Conservation (phyloP, 1,284 basidiomycete species). For the Ganoderma leucocontextum region DNA sequence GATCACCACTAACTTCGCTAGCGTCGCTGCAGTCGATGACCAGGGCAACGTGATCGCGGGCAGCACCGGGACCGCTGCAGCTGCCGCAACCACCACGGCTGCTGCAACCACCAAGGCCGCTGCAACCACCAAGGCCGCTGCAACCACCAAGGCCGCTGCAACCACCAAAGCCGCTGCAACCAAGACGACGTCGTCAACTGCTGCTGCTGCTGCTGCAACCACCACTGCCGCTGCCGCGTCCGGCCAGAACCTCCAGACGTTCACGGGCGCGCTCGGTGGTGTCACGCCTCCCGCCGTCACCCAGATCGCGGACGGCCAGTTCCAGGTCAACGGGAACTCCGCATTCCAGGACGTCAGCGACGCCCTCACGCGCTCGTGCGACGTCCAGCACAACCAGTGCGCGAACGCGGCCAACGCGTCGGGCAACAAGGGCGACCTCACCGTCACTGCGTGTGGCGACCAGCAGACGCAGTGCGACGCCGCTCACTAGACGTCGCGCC, state of each 20-base stretch:
- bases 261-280: conserved; percentile 61
- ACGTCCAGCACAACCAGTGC: conserved; percentile 65
- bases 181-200: conserved; percentile 25
- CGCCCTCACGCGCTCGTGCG: conserved; percentile 65
- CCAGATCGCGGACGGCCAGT: conserved; percentile 52
- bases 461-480: conserved; percentile 58
- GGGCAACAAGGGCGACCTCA: conserved; percentile 49
- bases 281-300: conserved; percentile 55
- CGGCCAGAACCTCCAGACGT: conserved; percentile 60
- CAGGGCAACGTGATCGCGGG: conserved; percentile 37
- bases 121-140: conserved; percentile 25
- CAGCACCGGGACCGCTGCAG: conserved; percentile 9
- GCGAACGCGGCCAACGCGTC: conserved; percentile 46
- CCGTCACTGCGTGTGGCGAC: conserved; percentile 57
- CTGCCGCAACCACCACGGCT: conserved; percentile 33
- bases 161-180: conserved; percentile 28
- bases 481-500: conserved; percentile 24
- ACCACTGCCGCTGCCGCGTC: conserved; percentile 37
- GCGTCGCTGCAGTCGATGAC: conserved; percentile 28
- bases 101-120: conserved; percentile 41
- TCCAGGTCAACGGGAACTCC: conserved; percentile 56
- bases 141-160: conserved; percentile 34
- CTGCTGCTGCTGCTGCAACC: conserved; percentile 22
- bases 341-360: conserved; percentile 58
- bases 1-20: conserved; percentile 59